These are phyloP conservation scores for Hymenoscyphus fraxineus DNA, from an alignment of 2,329 filamentous ascomycete genomes.

Conservation along the genomic window DNA sequence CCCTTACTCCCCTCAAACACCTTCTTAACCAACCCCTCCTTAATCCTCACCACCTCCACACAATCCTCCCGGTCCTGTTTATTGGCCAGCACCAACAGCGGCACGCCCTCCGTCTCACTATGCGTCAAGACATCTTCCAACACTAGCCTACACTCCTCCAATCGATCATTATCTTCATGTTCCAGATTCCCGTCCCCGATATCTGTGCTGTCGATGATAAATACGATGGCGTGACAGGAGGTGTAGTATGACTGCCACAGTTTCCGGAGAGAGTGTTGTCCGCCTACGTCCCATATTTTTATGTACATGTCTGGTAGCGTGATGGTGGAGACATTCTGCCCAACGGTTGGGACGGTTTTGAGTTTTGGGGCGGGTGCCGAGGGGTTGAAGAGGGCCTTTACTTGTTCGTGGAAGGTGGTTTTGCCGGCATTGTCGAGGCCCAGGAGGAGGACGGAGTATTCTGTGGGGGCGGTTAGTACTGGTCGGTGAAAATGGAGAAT, in stretches of 20 bases:
- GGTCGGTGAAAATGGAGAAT: background rate
- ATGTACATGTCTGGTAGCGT: conserved; percentile 91
- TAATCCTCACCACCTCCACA: conserved; percentile 94
- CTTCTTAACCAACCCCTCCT: conserved; percentile 91
- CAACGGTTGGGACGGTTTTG: conserved; percentile 93
- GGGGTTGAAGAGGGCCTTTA: conserved; percentile 80
- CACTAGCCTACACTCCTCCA: conserved; percentile 86
- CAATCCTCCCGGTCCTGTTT: conserved; percentile 98
- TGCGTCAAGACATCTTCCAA: conserved; percentile 87
- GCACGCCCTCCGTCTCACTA: conserved; percentile 85
- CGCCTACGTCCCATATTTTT: conserved; percentile 97
- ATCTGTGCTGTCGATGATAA: conserved; percentile 94
- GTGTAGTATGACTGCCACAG: conserved; percentile 97
- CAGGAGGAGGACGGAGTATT: conserved; percentile 95
- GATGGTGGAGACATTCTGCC: conserved; percentile 93
- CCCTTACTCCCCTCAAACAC: conserved; percentile 95
- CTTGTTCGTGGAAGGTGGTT: conserved; percentile 95
- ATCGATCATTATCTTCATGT: conserved; percentile 49
- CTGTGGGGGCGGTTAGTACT: conserved; percentile 42
- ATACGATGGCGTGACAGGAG: conserved; percentile 93
- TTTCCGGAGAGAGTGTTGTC: conserved; percentile 81
- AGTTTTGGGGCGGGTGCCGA: conserved; percentile 59
- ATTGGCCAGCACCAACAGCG: conserved; percentile 87
- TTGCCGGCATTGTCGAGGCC: conserved; percentile 98
- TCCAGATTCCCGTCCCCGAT: conserved; percentile 66